Evolutionary conservation across 139 green algal species (phyloP), one percentile per base, ranked within the genome.

Genomic region (Nannochloris sp.): DNA sequence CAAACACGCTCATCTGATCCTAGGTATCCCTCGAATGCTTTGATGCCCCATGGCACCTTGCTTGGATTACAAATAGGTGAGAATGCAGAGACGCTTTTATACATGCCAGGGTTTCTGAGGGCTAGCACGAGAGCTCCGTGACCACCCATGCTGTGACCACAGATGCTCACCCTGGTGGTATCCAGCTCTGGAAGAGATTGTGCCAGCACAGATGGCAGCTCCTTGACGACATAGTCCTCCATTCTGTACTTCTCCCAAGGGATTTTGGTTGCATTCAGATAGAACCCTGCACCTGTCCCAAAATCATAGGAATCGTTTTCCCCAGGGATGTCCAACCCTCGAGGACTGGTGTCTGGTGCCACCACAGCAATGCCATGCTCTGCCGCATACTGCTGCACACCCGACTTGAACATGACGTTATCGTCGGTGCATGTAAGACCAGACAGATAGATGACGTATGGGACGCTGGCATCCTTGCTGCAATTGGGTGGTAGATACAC

Each of bases 351-450:
- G 81, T 98, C 92, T 8, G 90, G 85, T 0, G 75, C 63, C 16
- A 96, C 65, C 1, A 94, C 37, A 1, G 88, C 88, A 10, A 96
- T 56, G 16, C 88, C 90, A 8, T 81, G 76, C 62, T 86, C 69
- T 1, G 85, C 71, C 4, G 85, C 85, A 3, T 58, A 57, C 9
- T 81, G 76, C 76, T 95, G 88, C 0, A 75, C 79, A 2, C 83
- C 82, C 11, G 76, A 59, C 74, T 97, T 97, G 23, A 86, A 68
- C 18, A 86, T 90, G 62, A 94, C 85, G 66, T 96, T 97, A 24
- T 96, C 83, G 48, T 96, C 90, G 0, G 78, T 94, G 81, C 91
- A 98, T 2, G 92, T 97, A 2, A 98, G 84, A 3, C 92, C 92
- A 4, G 61, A 83, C 2, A 98, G 82, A 64, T 82, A 97, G 66